Evolutionary conservation across 148 eudicot species (phyloP).

Genomic region (Diospyros kaki): DNA sequence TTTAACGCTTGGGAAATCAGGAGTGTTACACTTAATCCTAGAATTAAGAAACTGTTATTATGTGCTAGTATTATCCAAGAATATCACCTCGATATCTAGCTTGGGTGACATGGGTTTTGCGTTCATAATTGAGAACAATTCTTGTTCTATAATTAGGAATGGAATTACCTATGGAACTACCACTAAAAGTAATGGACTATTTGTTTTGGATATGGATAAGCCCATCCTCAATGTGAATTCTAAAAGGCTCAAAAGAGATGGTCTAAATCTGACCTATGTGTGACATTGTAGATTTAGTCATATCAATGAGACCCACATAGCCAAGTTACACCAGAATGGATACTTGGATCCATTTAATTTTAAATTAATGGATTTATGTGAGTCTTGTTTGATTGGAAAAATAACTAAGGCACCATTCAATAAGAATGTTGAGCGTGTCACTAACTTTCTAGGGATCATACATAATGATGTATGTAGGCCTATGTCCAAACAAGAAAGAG

Average conservation of each 20-base stretch:
- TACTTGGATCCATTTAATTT: neutral
- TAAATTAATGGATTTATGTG: too few species aligned
- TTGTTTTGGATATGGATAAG: neutral
- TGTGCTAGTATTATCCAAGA: neutral
- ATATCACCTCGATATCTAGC: slow-evolving; percentile 3
- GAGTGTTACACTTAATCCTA: neutral
- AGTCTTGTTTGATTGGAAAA: neutral
- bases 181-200: neutral
- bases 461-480: slow-evolving; percentile 9
- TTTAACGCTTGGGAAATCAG: too few species aligned
- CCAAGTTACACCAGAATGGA: neutral
- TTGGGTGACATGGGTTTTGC: neutral
- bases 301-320: neutral
- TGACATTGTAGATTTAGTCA: slow-evolving; percentile 5
- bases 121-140: neutral
- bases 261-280: neutral
- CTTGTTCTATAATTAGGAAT: neutral
- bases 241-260: neutral
- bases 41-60: neutral
- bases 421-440: slow-evolving; percentile 6
- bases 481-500: neutral
- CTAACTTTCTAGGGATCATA: slow-evolving; percentile 1
- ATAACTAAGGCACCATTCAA: slow-evolving; percentile 12
- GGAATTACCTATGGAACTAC: too few species aligned
- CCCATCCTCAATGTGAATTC: neutral